Evolutionary conservation across 2,329 filamentous ascomycete genomes (phyloP).

Genomic region (Didymella glomerata): DNA sequence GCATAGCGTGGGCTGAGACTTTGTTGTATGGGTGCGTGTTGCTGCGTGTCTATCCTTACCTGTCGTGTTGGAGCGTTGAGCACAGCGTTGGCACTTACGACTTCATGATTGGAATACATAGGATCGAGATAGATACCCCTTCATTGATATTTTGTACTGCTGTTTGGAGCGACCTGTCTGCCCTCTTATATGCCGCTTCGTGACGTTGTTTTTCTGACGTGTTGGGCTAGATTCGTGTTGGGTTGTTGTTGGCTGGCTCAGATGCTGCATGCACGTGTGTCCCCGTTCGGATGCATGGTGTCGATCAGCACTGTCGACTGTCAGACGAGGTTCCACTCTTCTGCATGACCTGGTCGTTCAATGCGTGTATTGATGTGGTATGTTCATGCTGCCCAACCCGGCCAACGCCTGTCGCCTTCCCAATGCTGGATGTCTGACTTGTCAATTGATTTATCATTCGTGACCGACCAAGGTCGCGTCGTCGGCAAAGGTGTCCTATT

Average conservation of each 20-base stretch:
- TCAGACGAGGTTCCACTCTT: not conserved
- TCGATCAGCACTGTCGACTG: not conserved
- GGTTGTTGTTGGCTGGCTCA: not conserved
- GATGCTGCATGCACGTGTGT: not conserved
- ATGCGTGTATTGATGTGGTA: conserved; percentile 10
- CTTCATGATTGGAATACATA: not conserved
- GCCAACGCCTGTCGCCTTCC: conserved; percentile 34
- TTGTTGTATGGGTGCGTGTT: not conserved
- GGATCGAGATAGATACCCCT: not conserved
- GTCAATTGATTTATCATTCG: not conserved
- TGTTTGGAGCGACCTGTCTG: not conserved
- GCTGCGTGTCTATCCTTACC: not conserved
- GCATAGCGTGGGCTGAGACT: not conserved
- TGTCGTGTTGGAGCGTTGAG: not conserved
- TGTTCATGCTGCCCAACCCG: conserved; percentile 25
- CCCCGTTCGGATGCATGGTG: not conserved
- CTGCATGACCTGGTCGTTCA: not conserved
- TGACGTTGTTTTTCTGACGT: not conserved
- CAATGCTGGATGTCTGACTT: conserved; percentile 26
- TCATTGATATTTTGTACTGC: not conserved
- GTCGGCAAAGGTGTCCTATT: not conserved
- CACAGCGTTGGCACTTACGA: too few species aligned
- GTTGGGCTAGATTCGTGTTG: not conserved
- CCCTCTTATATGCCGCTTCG: not conserved
- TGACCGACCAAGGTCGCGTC: conserved; percentile 1